phyloP scores from a whole-genome alignment of 2,329 filamentous ascomycete genomes.

The Alternaria alternata region DNA sequence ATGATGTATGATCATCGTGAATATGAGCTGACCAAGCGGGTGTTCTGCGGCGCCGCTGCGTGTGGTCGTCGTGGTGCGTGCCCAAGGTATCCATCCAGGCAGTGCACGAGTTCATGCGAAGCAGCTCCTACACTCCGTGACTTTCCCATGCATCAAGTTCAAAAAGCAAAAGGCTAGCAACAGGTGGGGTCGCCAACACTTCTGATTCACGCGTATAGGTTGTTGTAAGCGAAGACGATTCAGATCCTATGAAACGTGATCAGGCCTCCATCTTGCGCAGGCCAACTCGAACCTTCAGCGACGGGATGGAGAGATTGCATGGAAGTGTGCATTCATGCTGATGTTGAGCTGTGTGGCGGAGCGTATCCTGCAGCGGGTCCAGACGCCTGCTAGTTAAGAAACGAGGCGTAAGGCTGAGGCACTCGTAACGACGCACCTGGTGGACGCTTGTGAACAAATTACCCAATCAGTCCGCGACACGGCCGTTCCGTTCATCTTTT shows the following conservation, averaged over 20 bases:
- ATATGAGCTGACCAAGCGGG: slow-evolving; percentile 17
- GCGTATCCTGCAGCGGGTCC: slow-evolving; percentile 5
- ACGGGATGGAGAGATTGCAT: slow-evolving; percentile 15
- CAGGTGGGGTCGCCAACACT: not conserved
- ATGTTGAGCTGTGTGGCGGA: slow-evolving; percentile 8
- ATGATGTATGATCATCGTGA: slow-evolving; percentile 23
- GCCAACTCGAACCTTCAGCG: not conserved
- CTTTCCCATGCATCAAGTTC: slow-evolving; percentile 7
- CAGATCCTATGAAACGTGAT: not conserved
- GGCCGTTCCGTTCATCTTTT: slow-evolving; percentile 3
- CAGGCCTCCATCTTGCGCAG: slow-evolving; percentile 7
- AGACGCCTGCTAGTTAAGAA: slow-evolving; percentile 4
- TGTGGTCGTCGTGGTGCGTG: slow-evolving; percentile 5
- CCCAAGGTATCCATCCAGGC: slow-evolving; percentile 9
- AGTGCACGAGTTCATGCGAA: slow-evolving; percentile 10
- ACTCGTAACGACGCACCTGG: not conserved
- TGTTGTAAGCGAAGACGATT: slow-evolving; percentile 4
- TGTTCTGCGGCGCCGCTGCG: slow-evolving; percentile 21
- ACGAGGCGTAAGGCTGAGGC: slow-evolving; percentile 14
- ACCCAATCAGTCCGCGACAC: slow-evolving; percentile 1
- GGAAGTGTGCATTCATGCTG: slow-evolving; percentile 19
- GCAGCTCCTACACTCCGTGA: slow-evolving; percentile 1
- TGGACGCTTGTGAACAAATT: not conserved
- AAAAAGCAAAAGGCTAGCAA: slow-evolving; percentile 4
- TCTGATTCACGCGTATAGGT: slow-evolving; percentile 8